phyloP scores from a whole-genome alignment of 2,329 filamentous ascomycete species.

The Scytalidium sp. region DNA sequence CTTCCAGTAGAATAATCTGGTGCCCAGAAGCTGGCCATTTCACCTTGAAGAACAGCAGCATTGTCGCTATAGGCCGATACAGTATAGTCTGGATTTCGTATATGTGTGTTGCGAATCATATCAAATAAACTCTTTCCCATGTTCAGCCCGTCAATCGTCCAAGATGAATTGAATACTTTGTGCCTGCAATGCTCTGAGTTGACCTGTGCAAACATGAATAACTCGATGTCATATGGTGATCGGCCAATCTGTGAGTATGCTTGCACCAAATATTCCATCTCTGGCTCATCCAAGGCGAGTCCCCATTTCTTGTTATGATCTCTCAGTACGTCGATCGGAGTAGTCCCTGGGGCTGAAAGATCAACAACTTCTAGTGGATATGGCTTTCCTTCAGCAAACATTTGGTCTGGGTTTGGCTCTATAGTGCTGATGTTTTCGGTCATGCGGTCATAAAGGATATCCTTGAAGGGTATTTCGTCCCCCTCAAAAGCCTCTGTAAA shows the following conservation, averaged over 20 bases:
- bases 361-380: slow-evolving; percentile 71
- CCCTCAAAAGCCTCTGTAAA: slow-evolving; percentile 50
- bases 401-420: slow-evolving; percentile 66
- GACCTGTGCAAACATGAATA: slow-evolving; percentile 99
- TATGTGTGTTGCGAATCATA: slow-evolving; percentile 97
- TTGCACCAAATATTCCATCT: slow-evolving; percentile 93
- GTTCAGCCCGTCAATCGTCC: slow-evolving; percentile 84
- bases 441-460: slow-evolving; percentile 90
- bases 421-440: slow-evolving; percentile 74
- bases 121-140: slow-evolving; percentile 83
- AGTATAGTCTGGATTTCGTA: slow-evolving; percentile 75
- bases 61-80: slow-evolving; percentile 97
- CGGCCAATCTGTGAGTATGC: slow-evolving; percentile 65
- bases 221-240: slow-evolving; percentile 76
- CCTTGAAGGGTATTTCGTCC: slow-evolving; percentile 55
- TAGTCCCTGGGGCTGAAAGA: slow-evolving; percentile 62
- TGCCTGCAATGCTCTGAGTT: slow-evolving; percentile 85
- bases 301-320: slow-evolving; percentile 83
- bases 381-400: slow-evolving; percentile 71
- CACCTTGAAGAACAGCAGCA: slow-evolving; percentile 83
- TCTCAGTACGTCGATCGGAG: slow-evolving; percentile 69
- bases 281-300: slow-evolving; percentile 79
- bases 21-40: slow-evolving; percentile 75
- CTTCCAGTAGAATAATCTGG: slow-evolving; percentile 82
- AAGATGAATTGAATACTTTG: slow-evolving; percentile 95